phyloP scores from a whole-genome alignment of 2,329 filamentous ascomycete genomes.

The Lachnellula cervina region DNA sequence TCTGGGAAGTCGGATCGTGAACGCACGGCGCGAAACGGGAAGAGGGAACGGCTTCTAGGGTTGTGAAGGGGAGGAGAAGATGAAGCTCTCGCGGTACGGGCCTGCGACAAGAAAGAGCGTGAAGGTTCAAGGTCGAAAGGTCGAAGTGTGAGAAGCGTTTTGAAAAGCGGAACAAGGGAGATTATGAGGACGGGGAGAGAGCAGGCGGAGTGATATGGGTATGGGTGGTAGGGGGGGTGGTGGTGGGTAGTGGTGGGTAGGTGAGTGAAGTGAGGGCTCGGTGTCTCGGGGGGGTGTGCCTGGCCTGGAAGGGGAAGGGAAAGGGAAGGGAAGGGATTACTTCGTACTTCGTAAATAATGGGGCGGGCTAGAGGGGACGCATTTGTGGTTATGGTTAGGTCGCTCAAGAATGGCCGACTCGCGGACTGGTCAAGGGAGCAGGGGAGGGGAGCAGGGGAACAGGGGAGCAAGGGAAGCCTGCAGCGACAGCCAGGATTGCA shows the following conservation, averaged over 20 bases:
- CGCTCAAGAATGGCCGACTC: neutral
- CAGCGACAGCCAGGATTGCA: neutral
- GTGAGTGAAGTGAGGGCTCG: neutral
- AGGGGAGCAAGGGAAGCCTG: neutral
- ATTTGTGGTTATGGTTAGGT: too few species aligned
- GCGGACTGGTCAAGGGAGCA: neutral
- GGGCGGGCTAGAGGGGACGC: neutral
- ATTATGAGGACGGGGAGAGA: constrained; percentile 22
- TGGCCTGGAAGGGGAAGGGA: too few species aligned
- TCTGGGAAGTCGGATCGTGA: neutral
- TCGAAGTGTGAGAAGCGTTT: constrained; percentile 29
- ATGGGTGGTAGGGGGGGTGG: constrained; percentile 2
- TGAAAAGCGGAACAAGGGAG: constrained; percentile 27
- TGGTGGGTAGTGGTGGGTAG: neutral
- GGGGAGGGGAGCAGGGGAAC: neutral
- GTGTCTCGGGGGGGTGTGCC: neutral
- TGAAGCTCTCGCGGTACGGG: constrained; percentile 30
- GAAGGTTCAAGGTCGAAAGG: constrained; percentile 10
- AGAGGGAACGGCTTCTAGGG: constrained; percentile 12
- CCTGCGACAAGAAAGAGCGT: constrained; percentile 33
- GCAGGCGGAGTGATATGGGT: neutral
- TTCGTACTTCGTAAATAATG: too few species aligned
- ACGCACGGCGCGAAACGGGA: constrained; percentile 8
- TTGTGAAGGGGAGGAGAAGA: constrained; percentile 11
- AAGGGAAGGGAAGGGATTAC: too few species aligned